Percentiles rank a stretch among this genome's conserved stretches.
These are phyloP conservation scores for Alternaria dauci DNA, from an alignment of 2,329 filamentous ascomycete species.

Conservation along the genomic window DNA sequence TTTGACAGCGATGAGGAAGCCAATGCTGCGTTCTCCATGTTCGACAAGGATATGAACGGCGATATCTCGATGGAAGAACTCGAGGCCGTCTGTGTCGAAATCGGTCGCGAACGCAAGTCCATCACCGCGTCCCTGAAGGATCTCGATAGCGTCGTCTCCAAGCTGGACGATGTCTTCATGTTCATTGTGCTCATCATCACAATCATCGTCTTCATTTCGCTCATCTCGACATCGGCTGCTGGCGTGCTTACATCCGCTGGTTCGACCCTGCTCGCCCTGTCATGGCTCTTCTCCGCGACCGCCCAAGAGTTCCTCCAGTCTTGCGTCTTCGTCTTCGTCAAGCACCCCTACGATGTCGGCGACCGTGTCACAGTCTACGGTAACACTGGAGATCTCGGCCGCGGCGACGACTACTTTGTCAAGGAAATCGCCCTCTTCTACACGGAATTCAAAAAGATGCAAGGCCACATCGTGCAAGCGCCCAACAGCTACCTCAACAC, in stretches of 20 bases:
- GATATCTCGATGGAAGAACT: conserved; percentile 96
- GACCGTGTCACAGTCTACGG: conserved; percentile 93
- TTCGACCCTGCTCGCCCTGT: conserved; percentile 84
- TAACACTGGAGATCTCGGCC: conserved; percentile 79
- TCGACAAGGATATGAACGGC: conserved; percentile 95
- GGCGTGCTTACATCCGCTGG: conserved; percentile 90
- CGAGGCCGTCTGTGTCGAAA: conserved; percentile 91
- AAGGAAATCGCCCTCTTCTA: conserved; percentile 93
- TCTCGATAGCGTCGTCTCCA: conserved; percentile 89
- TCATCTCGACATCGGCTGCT: conserved; percentile 90
- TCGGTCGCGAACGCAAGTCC: conserved; percentile 91
- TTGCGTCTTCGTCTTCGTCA: conserved; percentile 94
- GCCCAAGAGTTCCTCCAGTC: conserved; percentile 95
- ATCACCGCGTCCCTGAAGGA: conserved; percentile 96
- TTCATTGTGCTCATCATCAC: conserved; percentile 84
- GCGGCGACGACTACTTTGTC: conserved; percentile 94
- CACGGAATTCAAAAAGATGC: conserved; percentile 99
- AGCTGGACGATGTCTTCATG: conserved; percentile 87
- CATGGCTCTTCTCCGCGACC: conserved; percentile 91
- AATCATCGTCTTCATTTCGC: conserved; percentile 84
- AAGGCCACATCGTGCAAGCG: conserved; percentile 93
- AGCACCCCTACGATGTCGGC: conserved; percentile 96
- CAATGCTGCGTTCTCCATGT: conserved; percentile 87
- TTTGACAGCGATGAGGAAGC: conserved; percentile 87
- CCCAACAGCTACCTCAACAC: conserved; percentile 94